Evolutionary conservation across 805 yeast genomes (phyloP), one percentile per base, ranked within the genome.

Genomic region (Kodamaea fukazawae): DNA sequence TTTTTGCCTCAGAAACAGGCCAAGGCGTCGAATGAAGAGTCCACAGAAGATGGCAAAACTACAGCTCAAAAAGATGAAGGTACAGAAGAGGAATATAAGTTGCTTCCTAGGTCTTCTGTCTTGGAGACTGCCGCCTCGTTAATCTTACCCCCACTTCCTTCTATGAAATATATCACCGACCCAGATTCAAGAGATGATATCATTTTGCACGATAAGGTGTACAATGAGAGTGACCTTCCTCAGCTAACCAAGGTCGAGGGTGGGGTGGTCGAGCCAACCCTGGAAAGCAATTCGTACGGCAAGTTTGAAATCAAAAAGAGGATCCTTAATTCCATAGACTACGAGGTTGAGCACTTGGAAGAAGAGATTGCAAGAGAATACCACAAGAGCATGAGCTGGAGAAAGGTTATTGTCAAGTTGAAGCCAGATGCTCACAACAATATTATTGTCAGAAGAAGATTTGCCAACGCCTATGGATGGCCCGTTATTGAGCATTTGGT

Each of bases 391-490:
- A 76, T 88, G 83, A 61, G 78, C 11, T 91, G 99, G 99, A 68
- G 97, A 32, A 91, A 91, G 61, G 96, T 93, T 2, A 63, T 93
- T 18, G 96, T 90, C 1, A 79, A 79, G 31, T 64, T 93, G 47
- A 76, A 80, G 47, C 96, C 97, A 0, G 99, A 91, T 59, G 96
- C 99, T 0, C 99, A 91, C 56, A 91, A 91, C 54, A 91, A 89
- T 54, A 89, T 93, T 20, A 73, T 87, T 18, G 98, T 91, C 1
- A 70, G 99, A 46, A 72, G 99, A 49, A 66, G 86, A 45, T 93
- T 86, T 67, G 83, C 95, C 4, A 91, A 91, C 62, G 93, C 96
- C 0, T 90, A 83, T 62, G 99, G 99, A 2, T 88, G 96, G 93
- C 87, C 86, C 1, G 96, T 88, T 0, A 71, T 91, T n/a, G 83